Conservation (phyloP, 768 basidiomycete species). For the Boletus rubescentipes region DNA sequence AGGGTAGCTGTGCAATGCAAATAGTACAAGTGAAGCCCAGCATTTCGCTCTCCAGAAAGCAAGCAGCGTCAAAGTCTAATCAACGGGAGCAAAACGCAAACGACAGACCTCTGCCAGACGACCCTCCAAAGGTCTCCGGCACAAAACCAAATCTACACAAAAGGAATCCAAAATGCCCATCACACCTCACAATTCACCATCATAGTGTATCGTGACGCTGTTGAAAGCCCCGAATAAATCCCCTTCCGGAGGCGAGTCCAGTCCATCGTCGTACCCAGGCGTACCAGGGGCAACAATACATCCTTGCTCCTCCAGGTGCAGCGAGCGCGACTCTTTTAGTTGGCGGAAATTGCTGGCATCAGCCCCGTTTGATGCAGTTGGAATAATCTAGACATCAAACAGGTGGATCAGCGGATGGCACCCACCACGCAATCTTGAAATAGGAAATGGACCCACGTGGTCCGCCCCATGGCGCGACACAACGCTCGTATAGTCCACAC, state of each 20-base stretch:
- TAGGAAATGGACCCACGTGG: constrained; percentile 14
- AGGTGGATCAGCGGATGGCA: constrained; percentile 23
- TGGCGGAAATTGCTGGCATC: constrained; percentile 91
- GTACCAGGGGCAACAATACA: constrained; percentile 37
- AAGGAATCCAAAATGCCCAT: background rate
- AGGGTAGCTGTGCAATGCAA: constrained; percentile 29
- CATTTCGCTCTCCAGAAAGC: constrained; percentile 20
- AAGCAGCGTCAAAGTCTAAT: constrained; percentile 23
- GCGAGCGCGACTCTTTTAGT: constrained; percentile 85
- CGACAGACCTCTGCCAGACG: constrained; percentile 16
- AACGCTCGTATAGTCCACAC: background rate
- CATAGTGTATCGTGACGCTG: constrained; percentile 86
- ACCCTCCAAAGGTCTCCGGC: constrained; percentile 1
- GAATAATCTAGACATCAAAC: constrained; percentile 64
- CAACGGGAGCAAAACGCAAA: constrained; percentile 15
- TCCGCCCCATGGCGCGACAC: background rate
- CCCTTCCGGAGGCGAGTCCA: constrained; percentile 44
- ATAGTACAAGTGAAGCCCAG: constrained; percentile 34
- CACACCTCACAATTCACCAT: constrained; percentile 53
- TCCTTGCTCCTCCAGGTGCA: constrained; percentile 79
- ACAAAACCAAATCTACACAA: constrained; percentile 7
- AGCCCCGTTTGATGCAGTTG: constrained; percentile 65
- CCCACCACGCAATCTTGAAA: constrained; percentile 19
- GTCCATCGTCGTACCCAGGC: constrained; percentile 43
- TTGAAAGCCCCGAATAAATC: constrained; percentile 88